Percentiles rank a stretch among this genome's conserved stretches.
Evolutionary conservation across 352 stramenopile genomes (phyloP).

Genomic region (Phytophthora meadii): DNA sequence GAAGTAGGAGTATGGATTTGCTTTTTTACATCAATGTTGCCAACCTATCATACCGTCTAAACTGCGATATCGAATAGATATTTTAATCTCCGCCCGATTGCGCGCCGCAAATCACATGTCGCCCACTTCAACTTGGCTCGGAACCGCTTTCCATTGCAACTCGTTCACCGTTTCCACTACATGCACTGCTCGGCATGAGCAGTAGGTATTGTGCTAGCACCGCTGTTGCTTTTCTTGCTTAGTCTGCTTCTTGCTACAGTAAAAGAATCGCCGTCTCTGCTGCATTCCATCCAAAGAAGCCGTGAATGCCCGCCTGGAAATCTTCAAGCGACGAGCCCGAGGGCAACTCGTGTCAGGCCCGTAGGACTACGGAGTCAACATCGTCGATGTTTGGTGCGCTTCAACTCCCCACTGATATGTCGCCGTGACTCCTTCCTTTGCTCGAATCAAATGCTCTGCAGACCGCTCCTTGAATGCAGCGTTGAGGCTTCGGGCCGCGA

Average conservation of each 20-base stretch:
- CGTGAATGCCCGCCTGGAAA: too few species aligned
- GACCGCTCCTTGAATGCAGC: background rate
- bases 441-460: slow-evolving; percentile 1
- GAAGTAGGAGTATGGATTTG: background rate
- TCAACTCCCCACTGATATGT: slow-evolving; percentile 20
- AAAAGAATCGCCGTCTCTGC: too few species aligned
- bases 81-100: slow-evolving; percentile 14
- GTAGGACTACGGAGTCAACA: slow-evolving; percentile 19
- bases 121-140: slow-evolving; percentile 20
- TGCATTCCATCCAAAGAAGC: background rate
- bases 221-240: too few species aligned
- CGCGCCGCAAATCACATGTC: background rate
- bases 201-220: too few species aligned
- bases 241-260: too few species aligned
- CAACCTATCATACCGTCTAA: background rate
- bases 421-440: slow-evolving; percentile 6
- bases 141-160: too few species aligned
- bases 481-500: background rate
- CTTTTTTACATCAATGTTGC: too few species aligned
- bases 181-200: too few species aligned
- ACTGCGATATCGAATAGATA: background rate
- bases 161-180: too few species aligned
- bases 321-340: slow-evolving; percentile 6
- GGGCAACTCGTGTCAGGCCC: slow-evolving; percentile 19
- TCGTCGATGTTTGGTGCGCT: slow-evolving; percentile 23